A percentile compares a stretch with the other conserved stretches of the same genome.
Evolutionary conservation across 805 yeast species (phyloP).

Genomic region (Wickerhamomyces canadensis): DNA sequence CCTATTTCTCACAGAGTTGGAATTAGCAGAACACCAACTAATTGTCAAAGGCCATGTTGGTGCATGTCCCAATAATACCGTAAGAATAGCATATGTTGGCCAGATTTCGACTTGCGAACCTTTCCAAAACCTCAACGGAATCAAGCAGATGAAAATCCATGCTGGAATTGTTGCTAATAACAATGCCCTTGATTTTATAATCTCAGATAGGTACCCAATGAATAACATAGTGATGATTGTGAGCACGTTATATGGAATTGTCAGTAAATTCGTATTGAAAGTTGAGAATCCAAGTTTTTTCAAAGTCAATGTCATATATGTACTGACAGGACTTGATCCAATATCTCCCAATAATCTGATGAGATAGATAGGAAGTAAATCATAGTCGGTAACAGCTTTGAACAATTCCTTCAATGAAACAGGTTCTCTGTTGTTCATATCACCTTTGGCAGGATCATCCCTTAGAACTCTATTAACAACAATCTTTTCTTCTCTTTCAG

Average conservation of each 20-base stretch:
- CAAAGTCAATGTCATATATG: constrained; percentile 45
- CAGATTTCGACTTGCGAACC: constrained; percentile 34
- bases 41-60: constrained; percentile 54
- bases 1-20: constrained; percentile 57
- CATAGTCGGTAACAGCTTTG: constrained; percentile 40
- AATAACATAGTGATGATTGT: constrained; percentile 31
- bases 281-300: constrained; percentile 46
- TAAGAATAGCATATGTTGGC: constrained; percentile 36
- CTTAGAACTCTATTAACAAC: constrained; percentile 52
- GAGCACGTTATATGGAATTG: constrained; percentile 43
- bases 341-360: constrained; percentile 39
- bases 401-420: constrained; percentile 35
- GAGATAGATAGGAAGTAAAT: constrained; percentile 50
- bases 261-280: constrained; percentile 43
- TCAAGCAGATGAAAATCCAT: constrained; percentile 33
- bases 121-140: constrained; percentile 34
- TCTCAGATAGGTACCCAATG: constrained; percentile 34
- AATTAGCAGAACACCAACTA: constrained; percentile 56
- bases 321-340: constrained; percentile 30
- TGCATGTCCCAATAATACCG: constrained; percentile 34
- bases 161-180: constrained; percentile 24
- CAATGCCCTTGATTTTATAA: constrained; percentile 28
- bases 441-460: constrained; percentile 62
- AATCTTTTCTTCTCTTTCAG: constrained; percentile 50
- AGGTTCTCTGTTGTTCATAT: constrained; percentile 58